Evolutionary conservation across 805 yeast species (phyloP), one percentile per base, ranked within the genome.

Genomic region (Starmera dryadoides): DNA sequence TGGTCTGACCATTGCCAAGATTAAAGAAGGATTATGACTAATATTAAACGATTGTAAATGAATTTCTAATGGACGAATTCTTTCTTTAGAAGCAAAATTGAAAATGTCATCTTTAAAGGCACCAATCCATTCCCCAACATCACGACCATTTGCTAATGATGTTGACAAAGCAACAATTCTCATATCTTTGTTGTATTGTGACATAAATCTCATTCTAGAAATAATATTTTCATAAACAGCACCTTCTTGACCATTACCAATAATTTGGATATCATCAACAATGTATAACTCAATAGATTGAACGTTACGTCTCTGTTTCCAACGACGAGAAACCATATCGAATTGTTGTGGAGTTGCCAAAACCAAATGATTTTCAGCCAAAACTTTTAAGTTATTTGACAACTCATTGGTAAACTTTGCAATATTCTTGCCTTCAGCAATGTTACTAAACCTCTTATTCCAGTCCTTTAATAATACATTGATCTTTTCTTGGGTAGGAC

Each of bases 41-140:
- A 69, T 67, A 16, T 60, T 64, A 36, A 65, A 65, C 4, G 73
- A 67, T 40, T 72, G 75, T 34, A 84, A 50, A 46, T 70, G 80
- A 17, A 84, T 76, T 40, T 72, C 75, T 12, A 86, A 49, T 4
- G 84, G 77, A 33, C 62, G 54, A 8, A 66, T 62, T 41, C 91
- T 66, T 33, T 78, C 81, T 36, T 64, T 64, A 0, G 94, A 79
- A 15, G 77, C 71, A 55, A 83, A 88, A 50, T 87, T 88, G 64
- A 69, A 86, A 6, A 80, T 68, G 36, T 77, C 68, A 17, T 59
- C 63, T 49, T 77, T 81, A 1, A 70, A 49, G 20, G 83, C 80
- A 2, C 93, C 95, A 22, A 93, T 59, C 96, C 98, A 93, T 39
- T 81, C 86, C 1, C 85, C 91, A 42, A 89, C 60, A 46, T 86